Evolutionary conservation across 23 red algal genomes (phyloP).

Genomic region (Pyropia yezoensis): DNA sequence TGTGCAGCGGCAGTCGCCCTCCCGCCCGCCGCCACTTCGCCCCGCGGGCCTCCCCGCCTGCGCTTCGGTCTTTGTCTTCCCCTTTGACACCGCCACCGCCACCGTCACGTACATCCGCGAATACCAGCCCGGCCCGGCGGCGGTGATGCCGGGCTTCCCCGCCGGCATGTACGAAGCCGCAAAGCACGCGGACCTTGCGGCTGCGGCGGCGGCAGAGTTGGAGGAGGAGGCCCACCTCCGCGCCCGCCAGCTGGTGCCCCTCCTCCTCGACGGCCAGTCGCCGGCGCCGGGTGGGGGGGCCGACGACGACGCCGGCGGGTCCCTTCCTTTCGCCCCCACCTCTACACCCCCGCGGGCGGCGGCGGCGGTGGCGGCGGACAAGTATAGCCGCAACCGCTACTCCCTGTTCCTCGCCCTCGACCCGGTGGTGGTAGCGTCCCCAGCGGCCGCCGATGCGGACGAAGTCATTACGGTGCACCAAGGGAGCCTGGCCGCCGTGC

Average conservation of each 20-base stretch:
- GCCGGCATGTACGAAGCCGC: slow-evolving; percentile 55
- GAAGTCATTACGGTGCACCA: slow-evolving; percentile 47
- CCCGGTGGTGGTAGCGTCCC: slow-evolving; percentile 17
- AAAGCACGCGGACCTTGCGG: slow-evolving; percentile 20
- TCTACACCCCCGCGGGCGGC: not conserved
- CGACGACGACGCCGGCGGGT: not conserved
- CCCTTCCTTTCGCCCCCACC: too few relatives aligned
- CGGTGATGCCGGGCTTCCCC: slow-evolving; percentile 34
- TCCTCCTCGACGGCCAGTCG: slow-evolving; percentile 22
- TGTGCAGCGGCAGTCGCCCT: not conserved
- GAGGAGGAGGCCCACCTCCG: slow-evolving; percentile 71
- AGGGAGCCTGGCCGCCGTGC: slow-evolving; percentile 10
- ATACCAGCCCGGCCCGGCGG: slow-evolving; percentile 60
- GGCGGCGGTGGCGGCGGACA: slow-evolving; percentile 23
- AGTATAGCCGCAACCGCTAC: slow-evolving; percentile 21
- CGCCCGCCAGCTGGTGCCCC: slow-evolving; percentile 15
- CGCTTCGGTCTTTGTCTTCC: slow-evolving; percentile 64
- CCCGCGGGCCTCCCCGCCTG: not conserved
- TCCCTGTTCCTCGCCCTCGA: slow-evolving; percentile 69
- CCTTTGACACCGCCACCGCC: slow-evolving; percentile 18
- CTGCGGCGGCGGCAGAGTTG: slow-evolving; percentile 58
- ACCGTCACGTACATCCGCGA: slow-evolving; percentile 55
- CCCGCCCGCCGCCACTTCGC: too few relatives aligned
- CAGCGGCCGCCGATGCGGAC: slow-evolving; percentile 40
- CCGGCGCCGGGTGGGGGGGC: not conserved